Percentiles rank a stretch among this genome's conserved stretches.
phyloP scores from a whole-genome alignment of 2,329 filamentous ascomycete genomes.

The Onygenales sp. region DNA sequence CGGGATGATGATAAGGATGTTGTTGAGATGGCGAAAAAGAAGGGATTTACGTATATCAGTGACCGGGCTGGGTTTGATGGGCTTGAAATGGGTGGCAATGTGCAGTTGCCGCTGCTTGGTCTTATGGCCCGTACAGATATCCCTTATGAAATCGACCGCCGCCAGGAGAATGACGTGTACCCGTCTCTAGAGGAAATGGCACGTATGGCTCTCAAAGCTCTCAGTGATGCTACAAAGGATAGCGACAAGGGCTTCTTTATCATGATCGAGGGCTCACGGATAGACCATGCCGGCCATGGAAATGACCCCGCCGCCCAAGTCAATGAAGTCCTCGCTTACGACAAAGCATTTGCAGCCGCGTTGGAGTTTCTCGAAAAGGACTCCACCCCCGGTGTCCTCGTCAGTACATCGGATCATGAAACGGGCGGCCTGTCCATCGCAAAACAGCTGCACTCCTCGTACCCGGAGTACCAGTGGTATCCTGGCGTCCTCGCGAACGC shows the following conservation, averaged over 20 bases:
- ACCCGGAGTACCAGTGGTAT: conserved; percentile 70
- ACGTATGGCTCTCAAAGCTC: conserved; percentile 64
- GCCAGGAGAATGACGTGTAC: conserved; percentile 66
- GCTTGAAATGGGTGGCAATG: conserved; percentile 55
- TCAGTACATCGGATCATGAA: conserved; percentile 91
- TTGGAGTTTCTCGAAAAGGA: conserved; percentile 73
- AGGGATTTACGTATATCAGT: conserved; percentile 72
- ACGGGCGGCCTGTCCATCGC: conserved; percentile 82
- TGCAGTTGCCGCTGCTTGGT: conserved; percentile 72
- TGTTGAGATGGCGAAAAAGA: conserved; percentile 59
- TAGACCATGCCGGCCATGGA: conserved; percentile 85
- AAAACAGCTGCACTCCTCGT: conserved; percentile 55
- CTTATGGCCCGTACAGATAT: conserved; percentile 76
- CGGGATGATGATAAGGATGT: conserved; percentile 70
- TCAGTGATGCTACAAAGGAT: conserved; percentile 71
- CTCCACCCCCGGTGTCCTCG: conserved; percentile 63
- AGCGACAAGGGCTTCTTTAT: conserved; percentile 93
- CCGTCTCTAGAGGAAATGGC: conserved; percentile 91
- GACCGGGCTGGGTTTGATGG: conserved; percentile 66
- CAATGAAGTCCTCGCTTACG: conserved; percentile 90
- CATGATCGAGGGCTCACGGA: conserved; percentile 95
- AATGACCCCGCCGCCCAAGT: conserved; percentile 80
- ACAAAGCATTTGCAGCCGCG: conserved; percentile 73
- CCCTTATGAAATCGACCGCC: conserved; percentile 87
- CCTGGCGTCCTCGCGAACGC: conserved; percentile 73